phyloP scores from a whole-genome alignment of 306 rosid species.

The Dalbergia cochinchinensis region DNA sequence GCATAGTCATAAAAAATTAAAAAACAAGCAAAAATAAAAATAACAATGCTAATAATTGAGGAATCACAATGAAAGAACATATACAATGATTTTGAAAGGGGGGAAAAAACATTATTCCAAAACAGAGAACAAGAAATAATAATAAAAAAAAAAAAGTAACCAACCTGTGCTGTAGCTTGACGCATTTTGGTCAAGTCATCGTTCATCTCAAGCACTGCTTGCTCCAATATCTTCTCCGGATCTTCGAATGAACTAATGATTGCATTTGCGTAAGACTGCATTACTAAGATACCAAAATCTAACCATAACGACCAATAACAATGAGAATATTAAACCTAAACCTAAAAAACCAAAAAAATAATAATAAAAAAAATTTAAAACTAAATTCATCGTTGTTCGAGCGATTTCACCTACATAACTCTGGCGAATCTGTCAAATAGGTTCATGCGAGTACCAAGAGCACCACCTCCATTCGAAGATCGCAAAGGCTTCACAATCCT shows the following conservation, averaged over 20 bases:
- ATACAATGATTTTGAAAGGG: not conserved
- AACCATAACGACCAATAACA: constrained; percentile 42
- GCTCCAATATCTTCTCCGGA: constrained; percentile 97
- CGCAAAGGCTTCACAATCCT: constrained; percentile 53
- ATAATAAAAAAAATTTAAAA: not conserved
- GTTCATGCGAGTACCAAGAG: constrained; percentile 82
- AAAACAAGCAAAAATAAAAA: constrained; percentile 15
- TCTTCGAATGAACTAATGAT: constrained; percentile 87
- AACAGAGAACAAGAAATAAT: not conserved
- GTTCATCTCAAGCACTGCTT: constrained; percentile 94
- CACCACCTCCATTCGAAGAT: constrained; percentile 62
- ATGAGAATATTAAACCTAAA: constrained; percentile 42
- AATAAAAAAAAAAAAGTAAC: constrained; percentile 21
- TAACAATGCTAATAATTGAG: not conserved
- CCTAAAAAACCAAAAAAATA: not conserved
- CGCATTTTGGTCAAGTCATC: constrained; percentile 98
- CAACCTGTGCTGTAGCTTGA: constrained; percentile 97
- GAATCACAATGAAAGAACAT: constrained; percentile 1
- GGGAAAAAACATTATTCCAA: not conserved
- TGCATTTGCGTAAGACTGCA: constrained; percentile 98
- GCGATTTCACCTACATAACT: constrained; percentile 79
- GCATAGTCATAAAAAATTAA: not conserved
- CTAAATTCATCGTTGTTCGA: not conserved
- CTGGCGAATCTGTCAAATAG: constrained; percentile 89
- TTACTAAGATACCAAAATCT: constrained; percentile 49